Conservation (phyloP, 305 asterid genomes). For the Fraxinus ornus region DNA sequence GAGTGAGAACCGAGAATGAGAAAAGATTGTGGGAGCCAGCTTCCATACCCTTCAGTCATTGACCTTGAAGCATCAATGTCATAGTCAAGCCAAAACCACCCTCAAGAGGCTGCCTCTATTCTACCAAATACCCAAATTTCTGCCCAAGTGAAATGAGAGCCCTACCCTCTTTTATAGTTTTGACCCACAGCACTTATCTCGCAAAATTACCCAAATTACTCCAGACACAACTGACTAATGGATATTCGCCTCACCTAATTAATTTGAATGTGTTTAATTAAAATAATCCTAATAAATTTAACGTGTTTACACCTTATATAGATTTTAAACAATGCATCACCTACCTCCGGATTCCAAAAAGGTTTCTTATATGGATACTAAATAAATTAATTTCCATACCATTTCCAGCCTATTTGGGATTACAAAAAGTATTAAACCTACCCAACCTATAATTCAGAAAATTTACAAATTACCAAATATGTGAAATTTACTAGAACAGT, state of each 20-base stretch:
- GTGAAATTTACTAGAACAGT: neutral
- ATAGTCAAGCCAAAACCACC: neutral
- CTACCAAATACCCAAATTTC: neutral
- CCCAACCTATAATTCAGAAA: neutral
- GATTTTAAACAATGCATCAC: neutral
- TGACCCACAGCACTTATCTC: neutral
- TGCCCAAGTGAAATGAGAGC: neutral
- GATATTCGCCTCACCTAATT: neutral
- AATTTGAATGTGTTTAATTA: neutral
- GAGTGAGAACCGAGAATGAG: neutral
- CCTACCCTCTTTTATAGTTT: neutral
- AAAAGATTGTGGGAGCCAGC: neutral
- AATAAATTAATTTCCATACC: neutral
- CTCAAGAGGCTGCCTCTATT: neutral
- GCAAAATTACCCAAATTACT: neutral
- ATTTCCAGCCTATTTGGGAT: neutral
- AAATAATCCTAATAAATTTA: neutral
- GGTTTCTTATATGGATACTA: neutral
- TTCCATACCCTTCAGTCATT: neutral
- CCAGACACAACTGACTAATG: neutral
- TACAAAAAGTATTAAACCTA: neutral
- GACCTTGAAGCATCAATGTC: neutral
- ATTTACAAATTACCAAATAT: neutral
- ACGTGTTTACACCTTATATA: neutral
- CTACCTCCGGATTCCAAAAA: neutral